Base-by-base conservation (phyloP, 768 basidiomycete genomes). In the Podaxis pistillaris region DNA sequence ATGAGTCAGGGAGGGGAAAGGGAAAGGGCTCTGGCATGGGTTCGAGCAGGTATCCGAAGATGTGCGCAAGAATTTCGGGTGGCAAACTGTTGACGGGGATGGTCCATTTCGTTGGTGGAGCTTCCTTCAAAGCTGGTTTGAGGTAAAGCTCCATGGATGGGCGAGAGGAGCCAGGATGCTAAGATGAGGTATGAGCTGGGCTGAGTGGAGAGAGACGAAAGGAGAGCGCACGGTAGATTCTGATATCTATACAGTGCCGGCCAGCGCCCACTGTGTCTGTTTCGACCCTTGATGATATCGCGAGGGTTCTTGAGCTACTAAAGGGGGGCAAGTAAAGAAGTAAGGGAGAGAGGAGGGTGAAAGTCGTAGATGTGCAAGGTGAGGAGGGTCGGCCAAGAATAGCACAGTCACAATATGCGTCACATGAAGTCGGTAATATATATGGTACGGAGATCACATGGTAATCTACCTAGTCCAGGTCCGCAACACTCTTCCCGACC, bases 51-150 rank as follows among this genome's bases (percentile, higher is more conserved):
- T 55, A 58, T n/a, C 51, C 33, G 51, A 65, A 58, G 56, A 62
- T 54, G 47, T 63, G 64, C 8, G 64, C 61, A 36, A 65, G 64
- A 13, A 65, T 56, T 46, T 65, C 64, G 33, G 61, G 64, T 19
- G 64, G 64, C 13, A 65, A 56, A 33, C 11, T 5, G 22, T 62
- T 55, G 22, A 62, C 47, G 12, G 15, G 40, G 30, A 9, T n/a
- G 15, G 51, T 28, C 12, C 40, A 24, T 15, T n/a, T 30, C 22
- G 24, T 44, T 30, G 15, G 13, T 7, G 41, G 26, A 13, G 24
- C 40, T 24, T 46, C n/a, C n/a, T 24, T 28, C 6, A 24, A 49
- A 15, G 5, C 12, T 24, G 19, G 19, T 3, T 11, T 8, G 28
- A 15, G 33, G 30, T 9, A 15, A 36, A 4, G 15, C 17, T 54